Conservation (phyloP, 1,284 basidiomycete species). For the Fistulinella cinereoalba region DNA sequence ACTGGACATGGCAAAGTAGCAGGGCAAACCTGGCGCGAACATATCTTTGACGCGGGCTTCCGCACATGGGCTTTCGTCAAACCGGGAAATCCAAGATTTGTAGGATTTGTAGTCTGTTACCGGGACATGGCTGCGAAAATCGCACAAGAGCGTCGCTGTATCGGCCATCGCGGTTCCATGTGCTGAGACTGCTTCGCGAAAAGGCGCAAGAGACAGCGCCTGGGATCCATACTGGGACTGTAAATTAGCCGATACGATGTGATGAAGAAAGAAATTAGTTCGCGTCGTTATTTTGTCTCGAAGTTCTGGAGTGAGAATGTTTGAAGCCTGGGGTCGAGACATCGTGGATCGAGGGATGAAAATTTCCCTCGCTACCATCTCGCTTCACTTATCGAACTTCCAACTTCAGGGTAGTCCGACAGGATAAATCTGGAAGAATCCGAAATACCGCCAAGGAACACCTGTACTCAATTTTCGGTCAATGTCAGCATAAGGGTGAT, state of each 20-base stretch:
- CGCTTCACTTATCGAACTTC: not conserved
- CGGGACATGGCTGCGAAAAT: constrained; percentile 10
- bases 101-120: constrained; percentile 15
- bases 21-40: constrained; percentile 20
- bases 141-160: constrained; percentile 1
- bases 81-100: constrained; percentile 14
- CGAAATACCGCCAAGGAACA: not conserved
- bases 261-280: constrained; percentile 2
- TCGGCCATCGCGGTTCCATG: not conserved
- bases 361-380: not conserved
- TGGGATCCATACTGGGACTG: constrained; percentile 9
- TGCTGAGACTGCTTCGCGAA: not conserved
- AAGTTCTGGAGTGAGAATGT: constrained; percentile 5
- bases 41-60: constrained; percentile 12
- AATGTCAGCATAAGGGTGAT: not conserved
- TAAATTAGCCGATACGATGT: constrained; percentile 3
- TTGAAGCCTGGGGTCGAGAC: not conserved
- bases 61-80: constrained; percentile 8
- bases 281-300: not conserved
- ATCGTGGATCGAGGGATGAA: not conserved
- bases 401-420: not conserved
- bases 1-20: constrained; percentile 15
- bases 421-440: not conserved
- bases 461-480: not conserved
- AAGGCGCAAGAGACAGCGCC: not conserved